These are phyloP conservation scores for Lichtheimia ornata DNA, from an alignment of 371 early-diverging fungal species.

Conservation along the genomic window DNA sequence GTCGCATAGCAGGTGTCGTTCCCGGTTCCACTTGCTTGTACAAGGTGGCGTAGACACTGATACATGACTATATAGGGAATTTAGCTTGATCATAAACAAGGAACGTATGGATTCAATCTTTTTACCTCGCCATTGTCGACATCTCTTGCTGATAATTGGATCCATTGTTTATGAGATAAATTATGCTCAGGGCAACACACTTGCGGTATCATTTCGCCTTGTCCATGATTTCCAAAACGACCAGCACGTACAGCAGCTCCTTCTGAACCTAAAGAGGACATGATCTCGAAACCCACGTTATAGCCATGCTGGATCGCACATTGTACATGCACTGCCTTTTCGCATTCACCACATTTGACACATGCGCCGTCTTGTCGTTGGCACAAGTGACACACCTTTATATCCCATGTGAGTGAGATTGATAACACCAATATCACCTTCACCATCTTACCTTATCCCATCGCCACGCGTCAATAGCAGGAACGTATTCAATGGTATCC, in stretches of 20 bases:
- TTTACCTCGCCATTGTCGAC: no score
- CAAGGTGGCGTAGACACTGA: slow-evolving; percentile 24
- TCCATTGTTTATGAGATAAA: no score
- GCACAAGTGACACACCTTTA: slow-evolving; percentile 44
- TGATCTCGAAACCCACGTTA: slow-evolving; percentile 45
- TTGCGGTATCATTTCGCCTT: slow-evolving; percentile 2
- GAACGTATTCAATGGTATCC: slow-evolving; percentile 79
- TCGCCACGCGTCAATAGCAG: slow-evolving; percentile 62
- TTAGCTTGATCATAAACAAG: no score
- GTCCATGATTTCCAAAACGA: not conserved
- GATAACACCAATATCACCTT: not conserved
- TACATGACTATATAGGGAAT: slow-evolving; percentile 19
- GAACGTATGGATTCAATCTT: no score
- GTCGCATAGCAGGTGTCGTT: slow-evolving; percentile 43
- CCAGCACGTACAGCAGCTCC: not conserved
- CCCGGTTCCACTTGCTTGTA: slow-evolving; percentile 31
- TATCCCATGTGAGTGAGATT: no score
- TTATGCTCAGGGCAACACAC: slow-evolving; percentile 1
- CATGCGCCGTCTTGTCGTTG: slow-evolving; percentile 40
- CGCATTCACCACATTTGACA: slow-evolving; percentile 45
- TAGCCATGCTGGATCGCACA: slow-evolving; percentile 52
- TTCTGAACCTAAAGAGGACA: no score
- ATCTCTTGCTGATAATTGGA: no score
- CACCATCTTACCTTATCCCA: slow-evolving; percentile 44
- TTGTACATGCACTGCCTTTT: slow-evolving; percentile 39